Conservation (phyloP, 305 asterid species). For the Rubia peregrina region DNA sequence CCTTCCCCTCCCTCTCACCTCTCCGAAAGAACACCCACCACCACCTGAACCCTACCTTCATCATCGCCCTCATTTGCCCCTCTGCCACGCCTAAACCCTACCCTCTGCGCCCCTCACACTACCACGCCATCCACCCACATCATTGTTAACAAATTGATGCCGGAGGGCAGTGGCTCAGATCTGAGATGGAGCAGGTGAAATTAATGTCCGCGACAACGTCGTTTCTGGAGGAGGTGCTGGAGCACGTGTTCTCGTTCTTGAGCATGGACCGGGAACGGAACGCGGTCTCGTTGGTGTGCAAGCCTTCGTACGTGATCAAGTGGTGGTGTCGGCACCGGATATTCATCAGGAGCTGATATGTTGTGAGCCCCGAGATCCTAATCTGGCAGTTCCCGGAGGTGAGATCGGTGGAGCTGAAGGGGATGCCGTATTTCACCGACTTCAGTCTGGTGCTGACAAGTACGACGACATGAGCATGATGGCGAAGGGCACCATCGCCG, state of each 20-base stretch:
- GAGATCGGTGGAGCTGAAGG: constrained; percentile 76
- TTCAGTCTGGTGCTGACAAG: constrained; percentile 94
- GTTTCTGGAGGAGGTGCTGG: constrained; percentile 89
- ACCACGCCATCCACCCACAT: no score
- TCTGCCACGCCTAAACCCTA: no score
- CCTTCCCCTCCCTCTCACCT: no score
- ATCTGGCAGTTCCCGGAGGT: constrained; percentile 84
- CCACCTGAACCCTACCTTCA: no score
- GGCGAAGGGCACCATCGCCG: constrained; percentile 69
- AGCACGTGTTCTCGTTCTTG: constrained; percentile 77
- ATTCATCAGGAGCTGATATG: constrained; percentile 86
- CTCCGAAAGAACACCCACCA: no score
- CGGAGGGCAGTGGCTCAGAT: constrained; percentile 26
- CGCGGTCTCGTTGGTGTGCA: constrained; percentile 81
- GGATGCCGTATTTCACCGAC: constrained; percentile 98
- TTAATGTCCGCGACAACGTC: constrained; percentile 25
- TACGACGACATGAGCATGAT: constrained; percentile 64
- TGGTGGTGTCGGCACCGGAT: constrained; percentile 79
- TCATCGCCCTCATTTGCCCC: no score
- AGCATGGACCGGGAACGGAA: constrained; percentile 65
- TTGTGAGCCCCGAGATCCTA: constrained; percentile 69
- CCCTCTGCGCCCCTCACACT: no score
- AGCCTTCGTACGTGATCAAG: constrained; percentile 93
- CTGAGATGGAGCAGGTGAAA: constrained; percentile 16
- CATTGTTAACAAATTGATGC: neutral